Conservation (phyloP, 2,329 filamentous ascomycete species). For the Didymella segeticola region DNA sequence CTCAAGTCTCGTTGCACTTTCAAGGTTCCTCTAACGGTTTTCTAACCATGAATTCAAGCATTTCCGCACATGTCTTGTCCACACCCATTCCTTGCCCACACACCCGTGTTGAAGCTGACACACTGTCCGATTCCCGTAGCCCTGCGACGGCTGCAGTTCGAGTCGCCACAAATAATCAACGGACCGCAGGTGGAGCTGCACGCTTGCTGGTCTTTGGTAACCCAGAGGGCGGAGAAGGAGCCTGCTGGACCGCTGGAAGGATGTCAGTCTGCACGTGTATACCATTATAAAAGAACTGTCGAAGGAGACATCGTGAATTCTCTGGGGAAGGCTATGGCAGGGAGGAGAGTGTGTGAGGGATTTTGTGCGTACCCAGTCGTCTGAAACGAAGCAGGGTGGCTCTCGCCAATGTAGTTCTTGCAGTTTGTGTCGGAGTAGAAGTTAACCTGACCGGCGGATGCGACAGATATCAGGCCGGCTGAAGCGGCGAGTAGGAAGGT, state of each 20-base stretch:
- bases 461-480: slow-evolving; percentile 7
- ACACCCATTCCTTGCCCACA: slow-evolving; percentile 26
- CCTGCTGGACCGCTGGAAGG: slow-evolving; percentile 21
- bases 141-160: slow-evolving; percentile 15
- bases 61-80: slow-evolving; percentile 17
- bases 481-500: slow-evolving; percentile 11
- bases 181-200: slow-evolving; percentile 25
- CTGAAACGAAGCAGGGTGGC: slow-evolving; percentile 11
- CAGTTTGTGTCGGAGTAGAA: slow-evolving; percentile 29
- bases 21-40: too few relatives aligned
- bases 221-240: slow-evolving; percentile 28
- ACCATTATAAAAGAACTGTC: too few relatives aligned
- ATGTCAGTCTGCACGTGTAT: background rate
- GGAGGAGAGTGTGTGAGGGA: background rate
- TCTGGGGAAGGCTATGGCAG: background rate
- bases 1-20: too few relatives aligned
- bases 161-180: slow-evolving; percentile 24
- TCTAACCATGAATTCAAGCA: too few relatives aligned
- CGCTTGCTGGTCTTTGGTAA: slow-evolving; percentile 16
- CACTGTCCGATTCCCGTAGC: slow-evolving; percentile 15
- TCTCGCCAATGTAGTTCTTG: slow-evolving; percentile 25
- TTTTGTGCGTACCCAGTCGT: slow-evolving; percentile 16
- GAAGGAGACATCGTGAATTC: background rate
- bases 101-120: slow-evolving; percentile 23
- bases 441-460: slow-evolving; percentile 26